Base-by-base conservation (phyloP, 1,284 basidiomycete species). In the Heterobasidion occidentale region DNA sequence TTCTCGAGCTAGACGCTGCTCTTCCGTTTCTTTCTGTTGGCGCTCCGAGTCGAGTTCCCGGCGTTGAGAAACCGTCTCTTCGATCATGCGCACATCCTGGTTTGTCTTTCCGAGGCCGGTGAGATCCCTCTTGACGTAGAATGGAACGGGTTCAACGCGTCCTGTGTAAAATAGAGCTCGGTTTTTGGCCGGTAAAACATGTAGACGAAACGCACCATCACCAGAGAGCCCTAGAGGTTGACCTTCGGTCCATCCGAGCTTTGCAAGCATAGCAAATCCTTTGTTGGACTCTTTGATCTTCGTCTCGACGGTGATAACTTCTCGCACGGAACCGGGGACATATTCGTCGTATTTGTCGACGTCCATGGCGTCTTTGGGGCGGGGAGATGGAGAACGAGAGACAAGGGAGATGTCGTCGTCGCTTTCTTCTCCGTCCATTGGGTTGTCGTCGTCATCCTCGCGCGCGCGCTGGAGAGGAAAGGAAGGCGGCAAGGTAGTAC, bases 241-340 rank as follows among this genome's bases (percentile, higher is more conserved):
- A 3, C 90, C 90, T 65, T 90, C 86, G 0, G 77, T 72, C 90
- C 90, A 92, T 7, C 90, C 90, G 57, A 92, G 78, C 68, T 86
- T 91, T 27, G 84, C 78, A 2, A 92, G 79, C 76, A 92, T 79
- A 14, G 81, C 75, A 66, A 90, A 91, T 15, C 90, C 90, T 64
- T 84, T 86, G 70, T 92, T 92, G 36, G 79, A 78, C 46, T 78
- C 76, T 66, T 85, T 85, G 64, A 92, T 84, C 67, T 77, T 88
- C 36, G 88, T 90, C 54, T 91, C 84, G 55, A 90, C 81, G 3
- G 90, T 90, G 61, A 90, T 77, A 60, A 83, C 76, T 64, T 92
- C 89, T 46, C 71, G 76, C 38, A 73, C 71, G 12, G 70, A 64
- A 14, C 75, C 74, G 15, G 69, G 71, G 51, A 81, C 69, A 65